Conservation (phyloP, 2,329 filamentous ascomycete genomes). For the Aureobasidium subglaciale region DNA sequence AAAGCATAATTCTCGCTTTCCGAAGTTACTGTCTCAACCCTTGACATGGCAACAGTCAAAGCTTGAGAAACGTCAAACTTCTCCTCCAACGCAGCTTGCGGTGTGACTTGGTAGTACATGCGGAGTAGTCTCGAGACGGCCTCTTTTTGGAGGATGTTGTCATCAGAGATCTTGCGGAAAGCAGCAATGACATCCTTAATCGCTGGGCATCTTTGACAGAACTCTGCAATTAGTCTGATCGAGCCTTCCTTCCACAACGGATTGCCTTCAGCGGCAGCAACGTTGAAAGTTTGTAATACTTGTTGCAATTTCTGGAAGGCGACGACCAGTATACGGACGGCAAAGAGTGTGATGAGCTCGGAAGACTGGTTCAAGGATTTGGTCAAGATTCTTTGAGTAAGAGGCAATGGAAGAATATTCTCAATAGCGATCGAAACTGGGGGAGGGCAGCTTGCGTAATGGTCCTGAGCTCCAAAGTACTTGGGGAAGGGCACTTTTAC, state of each 20-base stretch:
- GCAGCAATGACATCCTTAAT: constrained; percentile 73
- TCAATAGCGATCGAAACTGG: constrained; percentile 74
- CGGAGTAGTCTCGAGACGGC: constrained; percentile 69
- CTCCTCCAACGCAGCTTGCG: constrained; percentile 70
- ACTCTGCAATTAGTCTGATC: constrained; percentile 62
- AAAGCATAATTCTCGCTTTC: constrained; percentile 41
- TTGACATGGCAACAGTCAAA: constrained; percentile 61
- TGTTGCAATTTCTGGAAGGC: constrained; percentile 69
- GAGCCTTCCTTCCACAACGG: constrained; percentile 64
- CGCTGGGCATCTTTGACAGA: constrained; percentile 69
- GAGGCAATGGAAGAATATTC: constrained; percentile 74
- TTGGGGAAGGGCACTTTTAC: constrained; percentile 67
- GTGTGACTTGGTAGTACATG: constrained; percentile 78
- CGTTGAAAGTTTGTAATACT: constrained; percentile 55
- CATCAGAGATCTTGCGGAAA: constrained; percentile 61
- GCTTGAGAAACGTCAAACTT: constrained; percentile 82
- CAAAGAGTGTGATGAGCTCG: constrained; percentile 76
- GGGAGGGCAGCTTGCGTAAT: constrained; percentile 62
- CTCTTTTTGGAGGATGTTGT: constrained; percentile 69
- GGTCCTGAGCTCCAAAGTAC: constrained; percentile 60
- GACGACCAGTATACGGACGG: constrained; percentile 68
- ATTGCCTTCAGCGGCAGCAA: constrained; percentile 35
- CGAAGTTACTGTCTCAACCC: constrained; percentile 41
- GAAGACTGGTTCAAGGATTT: constrained; percentile 73
- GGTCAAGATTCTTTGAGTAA: constrained; percentile 71